Evolutionary conservation across 352 stramenopile species (phyloP).

Genomic region (Phytophthora foliorum): DNA sequence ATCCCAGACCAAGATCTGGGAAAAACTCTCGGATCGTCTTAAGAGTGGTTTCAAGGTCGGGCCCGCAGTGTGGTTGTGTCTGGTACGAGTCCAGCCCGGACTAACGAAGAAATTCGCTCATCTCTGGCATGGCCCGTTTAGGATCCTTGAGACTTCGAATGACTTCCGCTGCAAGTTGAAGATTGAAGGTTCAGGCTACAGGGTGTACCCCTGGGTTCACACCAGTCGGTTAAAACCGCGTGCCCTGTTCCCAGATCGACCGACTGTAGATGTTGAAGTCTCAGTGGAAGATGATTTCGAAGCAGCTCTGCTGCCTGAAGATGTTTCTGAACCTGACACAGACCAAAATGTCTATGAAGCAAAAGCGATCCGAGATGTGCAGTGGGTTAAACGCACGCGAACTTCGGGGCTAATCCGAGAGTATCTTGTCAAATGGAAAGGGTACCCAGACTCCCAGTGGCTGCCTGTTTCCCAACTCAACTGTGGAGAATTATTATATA

Average conservation of each 20-base stretch:
- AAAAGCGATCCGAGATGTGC: slow-evolving; percentile 1
- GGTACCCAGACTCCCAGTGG: no score
- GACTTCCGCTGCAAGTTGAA: slow-evolving; percentile 1
- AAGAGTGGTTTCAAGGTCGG: no score
- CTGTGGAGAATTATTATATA: no score
- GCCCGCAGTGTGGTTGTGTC: neutral
- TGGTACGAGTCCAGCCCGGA: neutral
- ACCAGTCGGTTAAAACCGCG: no score
- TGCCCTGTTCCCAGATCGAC: no score
- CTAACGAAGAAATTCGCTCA: slow-evolving; percentile 3
- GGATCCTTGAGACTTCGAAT: neutral
- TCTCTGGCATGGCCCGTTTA: slow-evolving; percentile 1
- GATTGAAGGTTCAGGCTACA: slow-evolving; percentile 9
- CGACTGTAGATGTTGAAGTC: no score
- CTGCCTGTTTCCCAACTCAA: no score
- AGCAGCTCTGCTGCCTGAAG: neutral
- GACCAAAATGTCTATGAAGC: neutral
- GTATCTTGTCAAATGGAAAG: no score
- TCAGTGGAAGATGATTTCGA: no score
- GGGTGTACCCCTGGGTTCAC: neutral
- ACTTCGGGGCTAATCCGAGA: no score
- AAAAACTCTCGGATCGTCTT: no score
- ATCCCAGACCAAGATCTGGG: no score
- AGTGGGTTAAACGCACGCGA: slow-evolving; percentile 1
- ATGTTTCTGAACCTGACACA: neutral